Percentiles rank a stretch among this genome's conserved stretches.
Conservation (phyloP, 371 early-diverging fungal species). For the Entomophthora muscae region DNA sequence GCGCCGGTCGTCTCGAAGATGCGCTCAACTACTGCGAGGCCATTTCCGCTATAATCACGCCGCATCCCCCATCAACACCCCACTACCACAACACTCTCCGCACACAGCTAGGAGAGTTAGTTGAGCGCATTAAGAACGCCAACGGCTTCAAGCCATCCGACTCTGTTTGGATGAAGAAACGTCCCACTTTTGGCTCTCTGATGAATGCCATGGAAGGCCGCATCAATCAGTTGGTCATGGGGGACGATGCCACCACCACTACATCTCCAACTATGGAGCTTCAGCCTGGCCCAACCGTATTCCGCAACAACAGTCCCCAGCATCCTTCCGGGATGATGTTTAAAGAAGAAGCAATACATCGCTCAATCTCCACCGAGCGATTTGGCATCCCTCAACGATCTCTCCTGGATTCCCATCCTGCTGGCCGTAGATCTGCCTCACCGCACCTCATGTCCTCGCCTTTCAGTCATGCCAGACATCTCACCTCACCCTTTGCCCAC, state of each 20-base stretch:
- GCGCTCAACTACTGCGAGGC: slow-evolving; percentile 62
- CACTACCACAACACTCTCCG: slow-evolving; percentile 52
- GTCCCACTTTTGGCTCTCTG: slow-evolving; percentile 38
- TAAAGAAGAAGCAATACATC: not conserved
- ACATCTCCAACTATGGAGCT: not conserved
- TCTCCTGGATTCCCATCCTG: not conserved
- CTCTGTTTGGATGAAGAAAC: slow-evolving; percentile 23
- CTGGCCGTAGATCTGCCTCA: slow-evolving; percentile 7
- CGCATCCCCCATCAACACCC: slow-evolving; percentile 48
- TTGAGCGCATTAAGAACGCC: slow-evolving; percentile 22
- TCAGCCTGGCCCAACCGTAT: slow-evolving; percentile 9
- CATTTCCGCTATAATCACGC: slow-evolving; percentile 48
- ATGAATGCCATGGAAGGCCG: slow-evolving; percentile 50
- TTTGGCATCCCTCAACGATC: not conserved
- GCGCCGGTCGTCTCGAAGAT: slow-evolving; percentile 48
- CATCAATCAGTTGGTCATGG: slow-evolving; percentile 49
- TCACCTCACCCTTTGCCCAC: not conserved
- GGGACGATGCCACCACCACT: slow-evolving; percentile 20
- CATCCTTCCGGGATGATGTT: slow-evolving; percentile 7
- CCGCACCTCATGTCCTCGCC: slow-evolving; percentile 10
- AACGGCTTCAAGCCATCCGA: slow-evolving; percentile 12
- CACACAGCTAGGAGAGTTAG: slow-evolving; percentile 33
- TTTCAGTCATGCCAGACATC: slow-evolving; percentile 6
- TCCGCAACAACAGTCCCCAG: slow-evolving; percentile 6
- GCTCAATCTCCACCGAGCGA: not conserved